These are phyloP conservation scores for Mycosarcoma maydis DNA, from an alignment of 1,284 basidiomycete species.

Conservation along the genomic window DNA sequence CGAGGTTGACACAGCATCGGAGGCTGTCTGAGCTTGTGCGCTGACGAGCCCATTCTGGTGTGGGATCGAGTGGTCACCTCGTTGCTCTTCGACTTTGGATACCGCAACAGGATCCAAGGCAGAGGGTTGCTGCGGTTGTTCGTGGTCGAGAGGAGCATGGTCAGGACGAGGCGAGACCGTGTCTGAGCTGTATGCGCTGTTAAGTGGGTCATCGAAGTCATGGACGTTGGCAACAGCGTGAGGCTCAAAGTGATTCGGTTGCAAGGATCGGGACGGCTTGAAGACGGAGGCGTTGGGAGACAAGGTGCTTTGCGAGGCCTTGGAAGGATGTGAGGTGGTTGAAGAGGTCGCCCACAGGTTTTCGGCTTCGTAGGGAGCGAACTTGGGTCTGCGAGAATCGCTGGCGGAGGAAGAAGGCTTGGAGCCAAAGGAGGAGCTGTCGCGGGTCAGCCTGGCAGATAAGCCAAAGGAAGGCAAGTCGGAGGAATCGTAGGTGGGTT, in stretches of 20 bases:
- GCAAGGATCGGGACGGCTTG: slow-evolving; percentile 11
- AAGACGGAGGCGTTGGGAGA: slow-evolving; percentile 36
- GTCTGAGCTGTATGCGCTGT: slow-evolving; percentile 19
- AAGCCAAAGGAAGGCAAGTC: slow-evolving; percentile 34
- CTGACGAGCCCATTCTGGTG: background rate
- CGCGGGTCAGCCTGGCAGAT: slow-evolving; percentile 23
- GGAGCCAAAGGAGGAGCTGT: slow-evolving; percentile 35
- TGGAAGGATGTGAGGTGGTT: slow-evolving; percentile 10
- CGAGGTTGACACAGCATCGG: too few species aligned
- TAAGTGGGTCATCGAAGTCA: slow-evolving; percentile 29
- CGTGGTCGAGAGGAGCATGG: background rate
- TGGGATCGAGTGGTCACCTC: background rate
- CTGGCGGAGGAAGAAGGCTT: slow-evolving; percentile 2
- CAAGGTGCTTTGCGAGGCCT: slow-evolving; percentile 5
- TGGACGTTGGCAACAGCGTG: slow-evolving; percentile 1
- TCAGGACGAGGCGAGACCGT: background rate
- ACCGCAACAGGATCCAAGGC: background rate
- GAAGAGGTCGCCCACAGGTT: slow-evolving; percentile 32
- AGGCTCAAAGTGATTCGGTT: slow-evolving; percentile 1
- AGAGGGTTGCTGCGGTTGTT: background rate
- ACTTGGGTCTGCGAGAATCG: slow-evolving; percentile 19
- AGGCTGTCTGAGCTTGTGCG: too few species aligned
- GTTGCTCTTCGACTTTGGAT: background rate
- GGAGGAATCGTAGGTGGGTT: slow-evolving; percentile 11
- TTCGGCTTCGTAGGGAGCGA: slow-evolving; percentile 31